Conservation (phyloP, 192 early-diverging fungal genomes). For the Powellomyces hirtus region DNA sequence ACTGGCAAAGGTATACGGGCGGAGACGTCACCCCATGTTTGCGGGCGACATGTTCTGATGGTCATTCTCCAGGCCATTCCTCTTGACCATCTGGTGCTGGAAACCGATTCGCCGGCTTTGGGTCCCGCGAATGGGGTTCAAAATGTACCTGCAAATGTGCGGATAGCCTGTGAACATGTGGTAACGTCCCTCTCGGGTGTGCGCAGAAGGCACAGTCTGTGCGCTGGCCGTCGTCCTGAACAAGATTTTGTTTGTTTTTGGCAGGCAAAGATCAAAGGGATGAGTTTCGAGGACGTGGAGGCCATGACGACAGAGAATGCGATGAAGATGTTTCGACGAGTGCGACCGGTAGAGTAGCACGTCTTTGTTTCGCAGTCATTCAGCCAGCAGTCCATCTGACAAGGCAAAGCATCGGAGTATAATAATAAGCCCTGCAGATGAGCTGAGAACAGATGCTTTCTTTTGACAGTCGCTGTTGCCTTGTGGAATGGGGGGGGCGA, state of each 20-base stretch:
- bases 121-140: constrained; percentile 29
- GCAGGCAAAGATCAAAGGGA: constrained; percentile 35
- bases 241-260: constrained; percentile 1
- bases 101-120: constrained; percentile 54
- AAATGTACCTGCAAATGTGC: constrained; percentile 31
- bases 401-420: too few species aligned
- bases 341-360: not conserved
- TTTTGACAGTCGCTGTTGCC: too few species aligned
- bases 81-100: constrained; percentile 38
- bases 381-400: too few species aligned
- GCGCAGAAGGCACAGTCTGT: not conserved
- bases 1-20: constrained; percentile 23
- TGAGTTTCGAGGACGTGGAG: constrained; percentile 30
- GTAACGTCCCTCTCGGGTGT: not conserved
- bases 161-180: constrained; percentile 20
- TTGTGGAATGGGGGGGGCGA: too few species aligned
- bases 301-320: constrained; percentile 42
- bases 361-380: too few species aligned
- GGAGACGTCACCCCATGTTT: constrained; percentile 1
- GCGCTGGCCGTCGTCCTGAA: too few species aligned
- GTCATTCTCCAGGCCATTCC: constrained; percentile 30
- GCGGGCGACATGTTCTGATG: constrained; percentile 7
- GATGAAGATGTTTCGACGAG: constrained; percentile 25
- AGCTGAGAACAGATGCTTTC: too few species aligned
- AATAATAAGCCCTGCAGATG: too few species aligned